phyloP scores from a whole-genome alignment of 139 green algal species.

The Gonium pectorale region DNA sequence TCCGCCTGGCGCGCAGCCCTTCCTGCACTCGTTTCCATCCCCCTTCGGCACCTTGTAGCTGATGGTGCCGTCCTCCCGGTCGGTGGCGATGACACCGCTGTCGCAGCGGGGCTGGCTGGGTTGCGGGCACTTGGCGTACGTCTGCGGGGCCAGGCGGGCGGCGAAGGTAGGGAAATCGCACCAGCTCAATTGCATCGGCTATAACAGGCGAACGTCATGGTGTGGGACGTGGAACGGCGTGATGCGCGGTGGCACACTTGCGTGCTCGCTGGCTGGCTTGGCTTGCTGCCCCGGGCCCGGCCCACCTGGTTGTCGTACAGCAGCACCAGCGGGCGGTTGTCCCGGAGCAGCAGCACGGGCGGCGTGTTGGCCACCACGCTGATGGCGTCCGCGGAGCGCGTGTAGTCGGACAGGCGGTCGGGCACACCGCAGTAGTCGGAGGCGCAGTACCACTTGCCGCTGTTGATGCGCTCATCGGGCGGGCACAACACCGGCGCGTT shows the following conservation, averaged over 20 bases:
- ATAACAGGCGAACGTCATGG: too few species aligned
- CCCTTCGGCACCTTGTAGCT: constrained; percentile 48
- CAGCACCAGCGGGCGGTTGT: not conserved
- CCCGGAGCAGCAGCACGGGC: not conserved
- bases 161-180: not conserved
- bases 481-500: not conserved
- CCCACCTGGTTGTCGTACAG: constrained; percentile 25
- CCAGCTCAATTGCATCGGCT: too few species aligned
- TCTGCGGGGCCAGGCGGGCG: not conserved
- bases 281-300: not conserved
- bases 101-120: constrained; percentile 23
- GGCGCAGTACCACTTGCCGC: constrained; percentile 42
- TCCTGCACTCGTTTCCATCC: too few species aligned
- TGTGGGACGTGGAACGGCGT: too few species aligned
- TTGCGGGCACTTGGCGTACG: constrained; percentile 43
- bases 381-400: too few species aligned
- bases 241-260: too few species aligned
- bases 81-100: constrained; percentile 18
- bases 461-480: constrained; percentile 15
- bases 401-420: too few species aligned
- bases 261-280: too few species aligned
- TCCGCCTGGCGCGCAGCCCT: too few species aligned
- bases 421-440: constrained; percentile 30
- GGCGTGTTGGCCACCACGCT: not conserved
- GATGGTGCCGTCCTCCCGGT: constrained; percentile 49